Base-by-base conservation (phyloP, 2,329 filamentous ascomycete genomes). In the Lasiodiplodia sp. region DNA sequence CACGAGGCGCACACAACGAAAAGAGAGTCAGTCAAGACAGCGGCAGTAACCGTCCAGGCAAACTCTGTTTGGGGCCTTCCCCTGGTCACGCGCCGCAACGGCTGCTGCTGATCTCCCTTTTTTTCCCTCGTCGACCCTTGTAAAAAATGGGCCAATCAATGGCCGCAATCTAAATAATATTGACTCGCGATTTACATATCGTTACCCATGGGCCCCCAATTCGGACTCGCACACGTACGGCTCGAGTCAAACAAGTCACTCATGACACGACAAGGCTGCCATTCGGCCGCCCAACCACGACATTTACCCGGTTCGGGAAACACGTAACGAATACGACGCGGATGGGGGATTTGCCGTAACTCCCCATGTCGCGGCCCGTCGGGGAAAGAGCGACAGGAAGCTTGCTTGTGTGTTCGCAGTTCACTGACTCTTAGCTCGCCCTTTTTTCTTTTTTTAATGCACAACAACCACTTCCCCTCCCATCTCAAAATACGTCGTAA, bases 51-150 rank as follows among this genome's bases (percentile, higher is more conserved):
- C 58, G 58, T 63, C 58, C 14, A 25, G 8, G 37, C 58, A 64
- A 31, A 14, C 44, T 44, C 40, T 28, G 38, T 23, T 37, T 51
- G 34, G 18, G 38, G 57, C 21, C 40, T 44, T 44, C 40, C 58
- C 47, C 58, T 49, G 44, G 60, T 64, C 60, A 64, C 60, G 60
- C 60, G 58, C 57, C n/a, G 44, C 44, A n/a, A 47, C 44, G 40
- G 40, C 40, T 47, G 60, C 60, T 64, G 60, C 60, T 51, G 60
- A 64, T 64, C 60, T 64, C 60, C 60, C 60, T 64, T 52, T 23
- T 34, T 23, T 21, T 34, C 18, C 18, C 23, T 28, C 23, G 44
- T 47, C 18, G 18, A 47, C 44, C 44, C 44, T 47, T 47, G 44
- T n/a, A n/a, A 8, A 11, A 3, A 10, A 21, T 21, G 44, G 31